Percentiles rank a stretch among this genome's conserved stretches.
These are phyloP conservation scores for Acarospora socialis DNA, from an alignment of 2,329 filamentous ascomycete genomes.

Conservation along the genomic window DNA sequence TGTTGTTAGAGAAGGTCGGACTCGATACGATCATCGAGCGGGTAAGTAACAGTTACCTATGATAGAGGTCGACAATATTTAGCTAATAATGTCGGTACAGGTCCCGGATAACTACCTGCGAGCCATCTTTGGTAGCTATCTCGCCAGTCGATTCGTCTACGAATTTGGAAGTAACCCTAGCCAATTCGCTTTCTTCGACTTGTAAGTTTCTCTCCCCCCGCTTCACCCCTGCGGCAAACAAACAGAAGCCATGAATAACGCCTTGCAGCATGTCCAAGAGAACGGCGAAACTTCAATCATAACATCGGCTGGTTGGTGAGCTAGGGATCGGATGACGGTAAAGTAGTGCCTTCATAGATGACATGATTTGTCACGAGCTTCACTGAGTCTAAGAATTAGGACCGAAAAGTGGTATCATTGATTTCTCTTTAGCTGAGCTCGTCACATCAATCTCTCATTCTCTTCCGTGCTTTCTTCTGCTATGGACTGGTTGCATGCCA, in stretches of 20 bases:
- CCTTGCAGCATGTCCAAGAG: conserved; percentile 47
- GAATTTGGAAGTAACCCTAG: conserved; percentile 82
- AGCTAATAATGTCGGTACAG: conserved; percentile 25
- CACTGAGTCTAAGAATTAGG: too few relatives aligned
- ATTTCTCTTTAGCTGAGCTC: too few relatives aligned
- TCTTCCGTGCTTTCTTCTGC: too few relatives aligned
- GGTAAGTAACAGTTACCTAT: too few relatives aligned
- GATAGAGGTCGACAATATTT: too few relatives aligned
- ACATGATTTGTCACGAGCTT: too few relatives aligned
- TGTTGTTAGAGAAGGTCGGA: conserved; percentile 79
- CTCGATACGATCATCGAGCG: conserved; percentile 74
- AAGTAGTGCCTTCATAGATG: too few relatives aligned
- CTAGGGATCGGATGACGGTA: too few relatives aligned
- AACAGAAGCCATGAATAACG: conserved; percentile 12
- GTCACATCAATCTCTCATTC: too few relatives aligned
- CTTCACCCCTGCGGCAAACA: conserved; percentile 21
- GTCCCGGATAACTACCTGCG: conserved; percentile 84
- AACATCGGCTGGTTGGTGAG: too few relatives aligned
- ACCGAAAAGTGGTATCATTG: too few relatives aligned
- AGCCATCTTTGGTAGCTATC: conserved; percentile 89
- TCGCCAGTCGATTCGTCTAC: conserved; percentile 93
- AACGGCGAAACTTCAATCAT: conserved; percentile 43
- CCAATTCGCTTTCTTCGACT: conserved; percentile 98
- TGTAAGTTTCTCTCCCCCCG: conserved; percentile 46
- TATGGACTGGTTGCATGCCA: too few relatives aligned